Evolutionary conservation across 176 grass and related monocot species (phyloP).

Genomic region (Urochloa ruziziensis): DNA sequence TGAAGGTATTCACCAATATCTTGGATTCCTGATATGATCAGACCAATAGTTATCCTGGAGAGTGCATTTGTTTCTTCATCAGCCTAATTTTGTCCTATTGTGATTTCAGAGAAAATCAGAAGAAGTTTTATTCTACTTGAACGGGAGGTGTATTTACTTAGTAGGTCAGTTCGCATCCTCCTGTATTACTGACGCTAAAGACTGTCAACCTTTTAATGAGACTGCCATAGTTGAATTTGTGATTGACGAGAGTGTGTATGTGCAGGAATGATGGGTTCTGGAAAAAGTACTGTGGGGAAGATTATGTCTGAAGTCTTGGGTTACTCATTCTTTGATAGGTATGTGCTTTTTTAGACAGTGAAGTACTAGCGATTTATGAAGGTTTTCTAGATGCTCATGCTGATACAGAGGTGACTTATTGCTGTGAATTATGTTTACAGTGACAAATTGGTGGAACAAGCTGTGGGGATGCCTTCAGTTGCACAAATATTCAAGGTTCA

Average conservation of each 20-base stretch:
- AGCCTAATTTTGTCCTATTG: slow-evolving; percentile 31
- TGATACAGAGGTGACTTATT: not conserved
- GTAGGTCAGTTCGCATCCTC: slow-evolving; percentile 66
- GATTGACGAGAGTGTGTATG: slow-evolving; percentile 18
- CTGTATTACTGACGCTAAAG: not conserved
- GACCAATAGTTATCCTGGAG: not conserved
- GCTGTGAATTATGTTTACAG: slow-evolving; percentile 46
- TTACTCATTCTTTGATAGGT: slow-evolving; percentile 99
- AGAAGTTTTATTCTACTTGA: slow-evolving; percentile 82
- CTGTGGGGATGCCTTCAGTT: slow-evolving; percentile 89
- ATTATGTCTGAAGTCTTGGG: slow-evolving; percentile 88
- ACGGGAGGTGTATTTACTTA: slow-evolving; percentile 85
- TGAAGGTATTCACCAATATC: slow-evolving; percentile 57
- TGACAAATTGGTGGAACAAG: slow-evolving; percentile 97
- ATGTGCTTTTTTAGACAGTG: slow-evolving; percentile 27
- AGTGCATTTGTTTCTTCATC: not conserved
- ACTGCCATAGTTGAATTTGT: not conserved
- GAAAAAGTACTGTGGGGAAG: slow-evolving; percentile 95
- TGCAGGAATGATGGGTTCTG: slow-evolving; percentile 98
- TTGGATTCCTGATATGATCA: not conserved
- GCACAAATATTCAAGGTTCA: slow-evolving; percentile 96
- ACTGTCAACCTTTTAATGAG: not conserved
- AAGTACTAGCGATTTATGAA: slow-evolving; percentile 12
- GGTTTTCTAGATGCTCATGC: not conserved
- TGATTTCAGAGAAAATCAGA: slow-evolving; percentile 90